Conservation (phyloP, 805 yeast genomes). For the Candida methanosorbosa region DNA sequence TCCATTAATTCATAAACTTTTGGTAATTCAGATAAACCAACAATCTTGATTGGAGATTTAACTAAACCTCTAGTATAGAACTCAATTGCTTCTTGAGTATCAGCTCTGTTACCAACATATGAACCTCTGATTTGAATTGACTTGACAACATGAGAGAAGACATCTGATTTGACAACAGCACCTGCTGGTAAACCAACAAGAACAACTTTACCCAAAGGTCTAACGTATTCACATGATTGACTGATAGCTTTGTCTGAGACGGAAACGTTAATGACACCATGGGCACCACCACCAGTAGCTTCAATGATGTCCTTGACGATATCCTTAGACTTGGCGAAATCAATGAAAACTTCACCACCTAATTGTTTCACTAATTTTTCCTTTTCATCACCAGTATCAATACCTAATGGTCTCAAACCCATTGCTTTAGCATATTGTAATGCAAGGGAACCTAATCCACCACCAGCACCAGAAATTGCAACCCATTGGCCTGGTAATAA, state of each 20-base stretch:
- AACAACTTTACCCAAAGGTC: constrained; percentile 53
- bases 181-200: constrained; percentile 71
- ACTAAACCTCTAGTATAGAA: constrained; percentile 62
- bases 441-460: constrained; percentile 73
- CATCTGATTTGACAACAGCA: constrained; percentile 61
- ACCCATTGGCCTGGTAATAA: constrained; percentile 71
- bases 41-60: constrained; percentile 59
- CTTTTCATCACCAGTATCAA: constrained; percentile 71
- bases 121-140: constrained; percentile 71
- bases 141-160: constrained; percentile 67
- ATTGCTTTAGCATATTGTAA: constrained; percentile 69
- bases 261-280: constrained; percentile 60
- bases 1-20: constrained; percentile 69
- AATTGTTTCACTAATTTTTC: constrained; percentile 39
- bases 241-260: constrained; percentile 43
- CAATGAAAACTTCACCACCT: constrained; percentile 60
- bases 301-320: constrained; percentile 30
- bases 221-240: constrained; percentile 51
- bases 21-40: constrained; percentile 65
- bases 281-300: constrained; percentile 48
- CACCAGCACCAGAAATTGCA: constrained; percentile 71
- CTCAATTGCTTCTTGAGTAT: constrained; percentile 69
- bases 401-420: constrained; percentile 65
- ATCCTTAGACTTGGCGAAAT: constrained; percentile 37
- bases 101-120: constrained; percentile 85